phyloP scores from a whole-genome alignment of 2,329 filamentous ascomycete genomes.

The Arthrobotrys pseudoclavata region DNA sequence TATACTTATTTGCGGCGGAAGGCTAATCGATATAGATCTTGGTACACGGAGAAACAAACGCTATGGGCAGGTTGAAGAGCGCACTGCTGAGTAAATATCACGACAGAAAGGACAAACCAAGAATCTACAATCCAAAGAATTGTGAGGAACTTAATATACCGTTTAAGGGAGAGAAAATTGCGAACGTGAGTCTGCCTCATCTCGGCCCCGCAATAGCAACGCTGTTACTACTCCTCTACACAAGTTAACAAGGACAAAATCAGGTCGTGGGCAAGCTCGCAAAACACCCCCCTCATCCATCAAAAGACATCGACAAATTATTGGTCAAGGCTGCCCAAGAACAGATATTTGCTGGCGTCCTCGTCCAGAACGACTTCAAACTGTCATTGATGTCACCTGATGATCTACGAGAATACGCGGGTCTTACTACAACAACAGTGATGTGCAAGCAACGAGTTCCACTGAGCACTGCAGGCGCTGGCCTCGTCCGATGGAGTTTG shows the following conservation, averaged over 20 bases:
- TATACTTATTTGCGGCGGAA: slow-evolving; percentile 6
- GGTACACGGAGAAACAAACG: slow-evolving; percentile 95
- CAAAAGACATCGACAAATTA: slow-evolving; percentile 63
- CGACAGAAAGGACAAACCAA: slow-evolving; percentile 82
- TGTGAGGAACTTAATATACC: slow-evolving; percentile 95
- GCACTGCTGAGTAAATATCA: slow-evolving; percentile 93
- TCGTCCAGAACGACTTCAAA: slow-evolving; percentile 98
- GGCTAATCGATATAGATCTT: slow-evolving; percentile 76
- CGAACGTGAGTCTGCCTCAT: slow-evolving; percentile 71
- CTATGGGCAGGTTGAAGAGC: slow-evolving; percentile 97
- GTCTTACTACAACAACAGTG: slow-evolving; percentile 95
- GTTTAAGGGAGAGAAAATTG: slow-evolving; percentile 94
- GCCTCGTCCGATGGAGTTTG: slow-evolving; percentile 92
- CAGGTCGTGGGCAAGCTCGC: slow-evolving; percentile 90
- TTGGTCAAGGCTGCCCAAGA: slow-evolving; percentile 68
- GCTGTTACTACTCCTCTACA: neutral
- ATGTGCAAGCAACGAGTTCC: slow-evolving; percentile 91
- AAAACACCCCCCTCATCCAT: slow-evolving; percentile 75
- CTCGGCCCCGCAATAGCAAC: neutral
- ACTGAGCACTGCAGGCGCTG: slow-evolving; percentile 87
- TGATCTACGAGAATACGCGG: slow-evolving; percentile 94
- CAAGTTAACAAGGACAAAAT: slow-evolving; percentile 11
- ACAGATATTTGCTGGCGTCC: slow-evolving; percentile 83
- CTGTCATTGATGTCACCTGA: slow-evolving; percentile 96
- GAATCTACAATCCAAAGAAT: slow-evolving; percentile 93